Evolutionary conservation across 2,329 filamentous ascomycete species (phyloP).

Genomic region (Tolypocladium sp.): DNA sequence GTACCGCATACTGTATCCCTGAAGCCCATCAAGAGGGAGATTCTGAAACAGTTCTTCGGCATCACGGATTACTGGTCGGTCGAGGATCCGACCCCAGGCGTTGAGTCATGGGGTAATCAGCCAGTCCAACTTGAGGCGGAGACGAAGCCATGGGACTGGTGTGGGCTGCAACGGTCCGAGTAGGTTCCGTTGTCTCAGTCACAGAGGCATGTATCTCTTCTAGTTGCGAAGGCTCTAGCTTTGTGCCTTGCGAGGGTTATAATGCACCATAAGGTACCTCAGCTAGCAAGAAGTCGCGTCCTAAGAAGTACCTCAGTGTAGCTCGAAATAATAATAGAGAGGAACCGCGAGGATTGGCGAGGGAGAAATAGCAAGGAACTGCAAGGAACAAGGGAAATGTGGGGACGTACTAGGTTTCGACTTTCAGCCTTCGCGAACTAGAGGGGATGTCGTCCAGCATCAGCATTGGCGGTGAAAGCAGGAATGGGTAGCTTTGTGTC

Average conservation of each 20-base stretch:
- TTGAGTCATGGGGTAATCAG: conserved; percentile 5
- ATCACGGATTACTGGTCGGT: conserved; percentile 3
- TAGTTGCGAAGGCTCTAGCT: too few relatives aligned
- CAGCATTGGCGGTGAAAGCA: neutral
- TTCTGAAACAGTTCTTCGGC: conserved; percentile 7
- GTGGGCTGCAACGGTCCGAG: conserved; percentile 1
- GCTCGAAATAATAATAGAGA: too few relatives aligned
- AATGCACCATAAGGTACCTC: too few relatives aligned
- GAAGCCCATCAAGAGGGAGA: conserved; percentile 7
- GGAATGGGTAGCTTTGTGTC: neutral
- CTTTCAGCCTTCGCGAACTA: neutral
- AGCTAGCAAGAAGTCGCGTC: too few relatives aligned
- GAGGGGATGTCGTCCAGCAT: neutral
- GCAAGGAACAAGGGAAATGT: too few relatives aligned
- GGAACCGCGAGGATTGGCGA: too few relatives aligned
- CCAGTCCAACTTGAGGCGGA: conserved; percentile 1
- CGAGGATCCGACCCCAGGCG: conserved; percentile 4
- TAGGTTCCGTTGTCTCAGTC: too few relatives aligned
- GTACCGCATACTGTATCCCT: conserved; percentile 8
- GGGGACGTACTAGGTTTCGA: too few relatives aligned
- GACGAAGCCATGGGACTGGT: conserved; percentile 7
- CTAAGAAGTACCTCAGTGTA: too few relatives aligned
- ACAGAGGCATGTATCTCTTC: too few relatives aligned
- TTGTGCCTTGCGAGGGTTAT: too few relatives aligned
- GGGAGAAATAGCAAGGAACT: too few relatives aligned